Evolutionary conservation across 768 basidiomycete genomes (phyloP).

Genomic region (Boletus sp.): DNA sequence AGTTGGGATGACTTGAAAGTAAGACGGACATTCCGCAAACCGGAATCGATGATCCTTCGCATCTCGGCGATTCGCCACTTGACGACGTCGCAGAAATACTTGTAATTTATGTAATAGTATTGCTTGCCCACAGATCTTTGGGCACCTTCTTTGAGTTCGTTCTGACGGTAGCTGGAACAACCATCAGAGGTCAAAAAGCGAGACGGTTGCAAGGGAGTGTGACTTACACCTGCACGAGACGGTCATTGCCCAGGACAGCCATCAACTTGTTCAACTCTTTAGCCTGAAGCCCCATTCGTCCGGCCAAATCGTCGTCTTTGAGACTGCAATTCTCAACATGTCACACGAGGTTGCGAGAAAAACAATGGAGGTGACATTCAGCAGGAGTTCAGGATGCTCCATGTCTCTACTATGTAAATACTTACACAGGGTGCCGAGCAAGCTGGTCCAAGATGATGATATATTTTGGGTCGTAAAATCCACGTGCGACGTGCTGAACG

Average conservation of each 20-base stretch:
- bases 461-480: conserved; percentile 92
- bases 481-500: conserved; percentile 88
- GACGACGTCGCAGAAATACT: conserved; percentile 93
- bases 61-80: conserved; percentile 97
- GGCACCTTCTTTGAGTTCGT: conserved; percentile 87
- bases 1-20: neutral
- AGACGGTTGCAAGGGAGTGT: neutral
- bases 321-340: conserved; percentile 49
- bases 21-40: conserved; percentile 74
- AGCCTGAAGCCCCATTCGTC: conserved; percentile 81
- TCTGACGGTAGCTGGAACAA: conserved; percentile 71
- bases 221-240: conserved; percentile 73
- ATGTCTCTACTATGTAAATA: conserved; percentile 36
- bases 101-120: conserved; percentile 97
- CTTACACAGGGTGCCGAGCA: conserved; percentile 92
- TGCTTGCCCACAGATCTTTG: conserved; percentile 83
- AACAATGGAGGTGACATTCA: conserved; percentile 12
- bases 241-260: conserved; percentile 74
- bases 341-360: conserved; percentile 14
- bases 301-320: conserved; percentile 92
- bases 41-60: conserved; percentile 85
- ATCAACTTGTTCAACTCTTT: conserved; percentile 91
- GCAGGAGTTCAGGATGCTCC: conserved; percentile 17
- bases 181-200: neutral
- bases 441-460: conserved; percentile 94